A percentile compares a stretch with the other conserved stretches of the same genome.
These are phyloP conservation scores for Trichoderma reesei DNA, from an alignment of 495 filamentous ascomycete genomes.

Conservation along the genomic window DNA sequence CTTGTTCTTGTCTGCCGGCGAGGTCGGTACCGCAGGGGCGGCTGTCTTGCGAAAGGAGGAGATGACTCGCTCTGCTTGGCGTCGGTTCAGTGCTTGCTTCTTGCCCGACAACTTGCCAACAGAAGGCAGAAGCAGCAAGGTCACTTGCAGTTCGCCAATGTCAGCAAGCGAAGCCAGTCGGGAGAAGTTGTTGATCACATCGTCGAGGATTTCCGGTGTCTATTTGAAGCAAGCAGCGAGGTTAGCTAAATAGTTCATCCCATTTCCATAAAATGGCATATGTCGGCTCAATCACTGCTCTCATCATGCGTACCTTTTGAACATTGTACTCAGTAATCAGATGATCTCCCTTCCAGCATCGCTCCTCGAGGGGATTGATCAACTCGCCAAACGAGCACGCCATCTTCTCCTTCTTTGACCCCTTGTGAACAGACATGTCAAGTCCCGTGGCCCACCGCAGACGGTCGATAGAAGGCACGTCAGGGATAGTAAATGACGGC, in stretches of 20 bases:
- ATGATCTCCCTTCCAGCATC: conserved; percentile 38
- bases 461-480: conserved; percentile 28
- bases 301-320: conserved; percentile 23
- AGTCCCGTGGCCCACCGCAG: conserved; percentile 25
- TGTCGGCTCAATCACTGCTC: neutral
- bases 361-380: conserved; percentile 30
- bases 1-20: conserved; percentile 17
- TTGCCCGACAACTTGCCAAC: conserved; percentile 25
- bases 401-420: neutral
- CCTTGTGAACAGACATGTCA: conserved; percentile 15
- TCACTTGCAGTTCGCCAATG: conserved; percentile 33
- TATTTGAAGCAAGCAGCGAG: conserved; percentile 9
- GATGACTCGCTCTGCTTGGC: conserved; percentile 25
- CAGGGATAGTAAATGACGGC: conserved; percentile 34
- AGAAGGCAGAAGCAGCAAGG: conserved; percentile 36
- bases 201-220: conserved; percentile 22
- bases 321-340: conserved; percentile 35
- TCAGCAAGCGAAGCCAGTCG: conserved; percentile 24
- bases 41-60: conserved; percentile 14
- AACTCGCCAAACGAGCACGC: conserved; percentile 29
- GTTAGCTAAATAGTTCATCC: neutral
- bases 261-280: neutral
- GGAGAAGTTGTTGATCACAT: conserved; percentile 25
- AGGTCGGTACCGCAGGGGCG: conserved; percentile 17
- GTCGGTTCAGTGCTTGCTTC: conserved; percentile 28